Base-by-base conservation (phyloP, 352 stramenopile species). In the Plasmopara muralis region DNA sequence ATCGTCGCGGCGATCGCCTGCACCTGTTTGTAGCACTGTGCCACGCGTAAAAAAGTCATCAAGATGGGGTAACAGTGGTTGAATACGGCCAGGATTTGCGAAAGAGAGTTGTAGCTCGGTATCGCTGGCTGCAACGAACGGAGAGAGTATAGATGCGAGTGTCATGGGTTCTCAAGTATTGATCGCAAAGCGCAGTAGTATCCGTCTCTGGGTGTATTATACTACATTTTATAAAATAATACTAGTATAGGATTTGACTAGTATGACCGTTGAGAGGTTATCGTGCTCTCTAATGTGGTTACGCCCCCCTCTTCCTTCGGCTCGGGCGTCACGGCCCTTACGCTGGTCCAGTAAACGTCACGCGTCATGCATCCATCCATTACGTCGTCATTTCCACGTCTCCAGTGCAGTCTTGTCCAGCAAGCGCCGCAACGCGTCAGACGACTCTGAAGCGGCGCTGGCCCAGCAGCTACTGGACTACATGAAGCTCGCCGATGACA, bases 401-500 rank as follows among this genome's bases (percentile, higher is more conserved):
- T 62, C 56, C 14, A 45, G 47, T 12, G 42, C 35, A 9, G 6
- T 30, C 35, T 44, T 46, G 5, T 12, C 55, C 1, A 38, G 43
- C 12, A 40, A 20, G 4, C 44, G 55, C 34, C 56, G 52, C 34
- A 51, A 39, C 16, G 33, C 45, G 9, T 47, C 60, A 34, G 77
- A 88, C 25, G 62, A 66, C 41, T 81, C 64, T 20, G 77, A 88
- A 44, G 57, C 72, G 20, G 66, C 72, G 43, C 56, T 88, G 33
- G 72, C 71, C 51, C 77, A 88, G 68, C 77, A 88, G 45, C 75
- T 88, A 64, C 43, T 86, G 40, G 77, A 88, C 53, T 83, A 78
- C 50, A 77, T 85, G 64, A 56, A 66, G 51, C 55, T 78, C 6
- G 68, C 63, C 8, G 70, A 74, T 43, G 59, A 68, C 0, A 52